These are phyloP conservation scores for Sporothrix mexicana DNA, from an alignment of 2,329 filamentous ascomycete species.

Conservation along the genomic window DNA sequence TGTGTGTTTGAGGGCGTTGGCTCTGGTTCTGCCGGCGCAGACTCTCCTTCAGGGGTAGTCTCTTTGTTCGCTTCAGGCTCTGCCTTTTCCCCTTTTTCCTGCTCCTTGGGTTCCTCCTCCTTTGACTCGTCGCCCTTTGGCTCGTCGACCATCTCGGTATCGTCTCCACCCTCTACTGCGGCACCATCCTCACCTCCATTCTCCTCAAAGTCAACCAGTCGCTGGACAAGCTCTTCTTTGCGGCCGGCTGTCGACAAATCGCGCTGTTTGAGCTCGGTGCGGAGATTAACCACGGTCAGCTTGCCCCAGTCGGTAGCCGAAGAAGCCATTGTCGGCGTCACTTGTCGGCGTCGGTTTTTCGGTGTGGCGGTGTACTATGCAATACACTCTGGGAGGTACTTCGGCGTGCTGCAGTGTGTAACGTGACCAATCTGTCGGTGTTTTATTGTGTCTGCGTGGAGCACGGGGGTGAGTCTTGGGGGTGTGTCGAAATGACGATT, in stretches of 20 bases:
- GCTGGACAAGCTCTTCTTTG: conserved; percentile 73
- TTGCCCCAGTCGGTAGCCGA: conserved; percentile 60
- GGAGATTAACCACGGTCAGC: conserved; percentile 76
- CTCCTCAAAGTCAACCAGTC: conserved; percentile 52
- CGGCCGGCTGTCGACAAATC: conserved; percentile 72
- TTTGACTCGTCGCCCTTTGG: conserved; percentile 18
- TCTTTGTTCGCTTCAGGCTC: conserved; percentile 24
- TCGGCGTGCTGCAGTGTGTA: not conserved
- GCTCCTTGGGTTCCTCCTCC: not conserved
- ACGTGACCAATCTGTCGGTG: not conserved
- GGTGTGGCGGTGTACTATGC: no score
- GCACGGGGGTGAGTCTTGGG: not conserved
- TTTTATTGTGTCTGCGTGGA: not conserved
- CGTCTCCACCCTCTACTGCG: not conserved
- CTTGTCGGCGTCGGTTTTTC: not conserved
- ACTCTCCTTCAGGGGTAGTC: not conserved
- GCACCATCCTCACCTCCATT: conserved; percentile 1
- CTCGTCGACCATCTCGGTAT: not conserved
- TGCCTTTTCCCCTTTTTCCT: not conserved
- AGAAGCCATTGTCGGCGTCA: conserved; percentile 38
- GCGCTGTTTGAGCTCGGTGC: conserved; percentile 73
- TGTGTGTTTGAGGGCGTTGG: not conserved
- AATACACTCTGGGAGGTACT: no score
- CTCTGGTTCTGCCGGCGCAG: conserved; percentile 5
- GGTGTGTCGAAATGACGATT: not conserved